A percentile compares a stretch with the other conserved stretches of the same genome.
Conservation (phyloP, 176 grass and related monocot genomes). For the Puya raimondii region DNA sequence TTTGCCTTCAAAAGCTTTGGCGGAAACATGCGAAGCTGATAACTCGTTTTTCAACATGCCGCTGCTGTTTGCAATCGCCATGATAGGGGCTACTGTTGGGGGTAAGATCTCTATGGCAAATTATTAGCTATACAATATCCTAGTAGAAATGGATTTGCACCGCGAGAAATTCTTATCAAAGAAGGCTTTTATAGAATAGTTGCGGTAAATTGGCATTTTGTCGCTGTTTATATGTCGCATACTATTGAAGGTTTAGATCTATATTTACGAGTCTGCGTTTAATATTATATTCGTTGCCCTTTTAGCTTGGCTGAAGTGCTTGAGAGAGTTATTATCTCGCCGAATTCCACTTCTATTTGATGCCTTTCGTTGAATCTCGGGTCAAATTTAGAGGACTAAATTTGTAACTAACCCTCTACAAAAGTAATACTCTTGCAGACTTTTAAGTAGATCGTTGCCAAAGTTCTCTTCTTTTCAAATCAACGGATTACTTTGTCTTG, state of each 20-base stretch:
- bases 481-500: slow-evolving; percentile 12
- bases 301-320: background rate
- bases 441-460: too few species aligned
- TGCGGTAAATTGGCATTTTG: background rate
- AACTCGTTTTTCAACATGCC: slow-evolving; percentile 88
- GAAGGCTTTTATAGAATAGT: background rate
- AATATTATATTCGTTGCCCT: background rate
- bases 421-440: too few species aligned
- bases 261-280: too few species aligned
- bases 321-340: background rate
- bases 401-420: too few species aligned
- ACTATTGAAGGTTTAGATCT: too few species aligned
- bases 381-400: too few species aligned
- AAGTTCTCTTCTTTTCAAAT: background rate
- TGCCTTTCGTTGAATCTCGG: too few species aligned
- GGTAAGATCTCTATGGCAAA: slow-evolving; percentile 33
- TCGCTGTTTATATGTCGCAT: too few species aligned
- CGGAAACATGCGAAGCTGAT: slow-evolving; percentile 61
- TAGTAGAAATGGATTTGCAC: background rate
- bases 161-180: background rate
- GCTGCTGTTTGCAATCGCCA: slow-evolving; percentile 77
- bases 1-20: slow-evolving; percentile 48
- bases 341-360: background rate
- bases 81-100: slow-evolving; percentile 95
- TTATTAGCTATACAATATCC: slow-evolving; percentile 7